Conservation (phyloP, 2,329 filamentous ascomycete genomes). For the Talaromyces pinophilus region DNA sequence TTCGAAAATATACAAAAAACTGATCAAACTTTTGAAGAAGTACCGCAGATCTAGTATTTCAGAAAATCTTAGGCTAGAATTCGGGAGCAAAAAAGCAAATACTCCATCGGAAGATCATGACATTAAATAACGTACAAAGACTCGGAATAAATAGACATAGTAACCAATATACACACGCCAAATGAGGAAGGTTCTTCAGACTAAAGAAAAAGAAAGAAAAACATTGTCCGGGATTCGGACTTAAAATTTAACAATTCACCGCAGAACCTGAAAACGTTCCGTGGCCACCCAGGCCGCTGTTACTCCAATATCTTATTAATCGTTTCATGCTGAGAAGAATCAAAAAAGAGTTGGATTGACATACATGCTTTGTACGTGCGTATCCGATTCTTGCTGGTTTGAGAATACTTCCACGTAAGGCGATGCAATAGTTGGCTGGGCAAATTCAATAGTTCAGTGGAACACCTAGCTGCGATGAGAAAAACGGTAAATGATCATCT, state of each 20-base stretch:
- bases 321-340: no score
- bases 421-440: background rate
- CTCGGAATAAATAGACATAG: background rate
- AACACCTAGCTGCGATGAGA: background rate
- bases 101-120: background rate
- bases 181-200: background rate
- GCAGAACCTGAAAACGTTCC: background rate
- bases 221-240: constrained; percentile 9
- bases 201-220: background rate
- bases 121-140: background rate
- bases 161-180: background rate
- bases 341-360: background rate
- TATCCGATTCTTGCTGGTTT: background rate
- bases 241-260: background rate
- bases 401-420: background rate
- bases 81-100: background rate
- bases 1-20: no score
- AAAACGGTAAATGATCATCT: background rate
- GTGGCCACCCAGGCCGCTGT: background rate
- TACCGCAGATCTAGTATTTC: no score
- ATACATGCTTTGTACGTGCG: background rate
- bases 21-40: no score
- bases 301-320: background rate
- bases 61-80: no score
- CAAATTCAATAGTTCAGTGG: background rate